Percentiles rank a stretch among this genome's conserved stretches.
These are phyloP conservation scores for Dalbergia oliveri DNA, from an alignment of 306 rosid genomes.

Conservation along the genomic window DNA sequence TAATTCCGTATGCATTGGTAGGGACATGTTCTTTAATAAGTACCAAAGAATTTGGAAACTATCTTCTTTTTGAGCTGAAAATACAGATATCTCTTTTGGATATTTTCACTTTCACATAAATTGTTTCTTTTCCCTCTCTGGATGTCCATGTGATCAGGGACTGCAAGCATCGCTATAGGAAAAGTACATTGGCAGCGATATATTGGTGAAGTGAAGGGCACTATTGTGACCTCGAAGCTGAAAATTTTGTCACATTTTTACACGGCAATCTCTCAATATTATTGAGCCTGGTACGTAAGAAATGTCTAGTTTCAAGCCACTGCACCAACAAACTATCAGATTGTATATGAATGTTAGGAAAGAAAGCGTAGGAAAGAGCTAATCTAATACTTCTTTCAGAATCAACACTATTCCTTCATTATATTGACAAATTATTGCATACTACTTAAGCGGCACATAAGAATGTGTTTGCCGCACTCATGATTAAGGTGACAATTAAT, in stretches of 20 bases:
- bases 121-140: constrained; percentile 18
- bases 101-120: constrained; percentile 40
- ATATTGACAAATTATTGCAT: not conserved
- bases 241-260: constrained; percentile 8
- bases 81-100: not conserved
- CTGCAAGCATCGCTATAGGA: constrained; percentile 28
- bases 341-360: constrained; percentile 40
- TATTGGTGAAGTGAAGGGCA: constrained; percentile 1
- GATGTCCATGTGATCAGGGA: not conserved
- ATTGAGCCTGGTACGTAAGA: not conserved
- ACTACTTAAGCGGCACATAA: too few relatives aligned
- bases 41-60: constrained; percentile 19
- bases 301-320: constrained; percentile 11
- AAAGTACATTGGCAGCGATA: constrained; percentile 19
- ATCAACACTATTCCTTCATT: constrained; percentile 5
- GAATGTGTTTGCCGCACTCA: too few relatives aligned
- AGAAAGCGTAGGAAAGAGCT: constrained; percentile 13
- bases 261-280: not conserved
- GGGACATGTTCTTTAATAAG: not conserved
- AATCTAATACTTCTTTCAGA: not conserved
- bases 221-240: constrained; percentile 4
- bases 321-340: constrained; percentile 30
- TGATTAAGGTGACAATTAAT: not conserved
- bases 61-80: not conserved
- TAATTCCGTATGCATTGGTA: constrained; percentile 4